Conservation (phyloP, 441 rosid species). For the Pelargonium cotyledonis region DNA sequence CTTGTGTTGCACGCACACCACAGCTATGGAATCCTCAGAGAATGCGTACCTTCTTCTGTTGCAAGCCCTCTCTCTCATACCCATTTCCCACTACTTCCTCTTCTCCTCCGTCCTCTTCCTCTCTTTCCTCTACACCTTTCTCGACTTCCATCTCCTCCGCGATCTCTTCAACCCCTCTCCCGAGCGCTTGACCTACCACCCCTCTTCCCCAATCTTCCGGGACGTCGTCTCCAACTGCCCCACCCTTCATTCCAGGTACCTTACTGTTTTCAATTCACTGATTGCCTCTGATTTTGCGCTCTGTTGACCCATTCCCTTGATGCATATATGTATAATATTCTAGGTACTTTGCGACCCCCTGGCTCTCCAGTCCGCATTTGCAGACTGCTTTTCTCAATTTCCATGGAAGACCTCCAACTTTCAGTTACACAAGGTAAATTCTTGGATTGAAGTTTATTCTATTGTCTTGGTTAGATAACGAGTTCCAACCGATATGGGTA, state of each 20-base stretch:
- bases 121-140: conserved; percentile 21
- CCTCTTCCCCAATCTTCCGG: conserved; percentile 15
- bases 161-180: conserved; percentile 14
- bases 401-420: conserved; percentile 24
- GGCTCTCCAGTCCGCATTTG: conserved; percentile 25
- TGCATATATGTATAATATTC: neutral
- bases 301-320: neutral
- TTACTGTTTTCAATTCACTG: neutral
- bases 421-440: conserved; percentile 26
- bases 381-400: conserved; percentile 27
- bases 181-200: conserved; percentile 15
- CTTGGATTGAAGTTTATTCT: neutral
- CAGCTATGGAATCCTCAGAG: neutral
- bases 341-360: conserved; percentile 27
- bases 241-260: conserved; percentile 21
- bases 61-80: conserved; percentile 14
- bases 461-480: neutral
- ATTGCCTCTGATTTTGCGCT: neutral
- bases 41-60: neutral
- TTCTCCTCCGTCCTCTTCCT: conserved; percentile 7
- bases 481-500: too few species aligned
- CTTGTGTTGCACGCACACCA: too few species aligned
- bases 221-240: conserved; percentile 25
- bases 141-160: conserved; percentile 21
- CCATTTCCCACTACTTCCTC: conserved; percentile 12